Evolutionary conservation across 176 grass and related monocot genomes (phyloP).

Genomic region (Oryza punctata): DNA sequence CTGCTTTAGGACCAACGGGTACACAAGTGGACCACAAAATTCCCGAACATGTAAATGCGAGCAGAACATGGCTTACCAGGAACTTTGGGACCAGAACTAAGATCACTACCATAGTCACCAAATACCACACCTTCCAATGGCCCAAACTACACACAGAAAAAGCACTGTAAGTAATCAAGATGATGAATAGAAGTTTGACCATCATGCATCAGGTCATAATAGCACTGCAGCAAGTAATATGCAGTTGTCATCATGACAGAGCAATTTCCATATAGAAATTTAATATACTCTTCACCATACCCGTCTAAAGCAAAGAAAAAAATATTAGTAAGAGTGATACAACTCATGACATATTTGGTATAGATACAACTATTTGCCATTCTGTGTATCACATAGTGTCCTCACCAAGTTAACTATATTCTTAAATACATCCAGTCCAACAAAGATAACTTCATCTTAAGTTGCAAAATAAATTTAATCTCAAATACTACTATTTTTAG

Average conservation of each 20-base stretch:
- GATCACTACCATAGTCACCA: constrained; percentile 88
- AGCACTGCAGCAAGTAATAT: background rate
- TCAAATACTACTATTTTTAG: background rate
- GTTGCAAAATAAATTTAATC: background rate
- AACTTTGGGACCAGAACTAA: constrained; percentile 81
- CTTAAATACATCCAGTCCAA: background rate
- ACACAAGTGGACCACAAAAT: constrained; percentile 11
- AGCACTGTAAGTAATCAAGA: constrained; percentile 14
- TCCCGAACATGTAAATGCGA: background rate
- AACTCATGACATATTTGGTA: background rate
- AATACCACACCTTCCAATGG: constrained; percentile 91
- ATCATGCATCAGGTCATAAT: constrained; percentile 16
- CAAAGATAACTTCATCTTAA: background rate
- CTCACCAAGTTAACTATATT: constrained; percentile 25
- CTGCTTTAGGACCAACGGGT: background rate
- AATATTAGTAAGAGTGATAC: background rate
- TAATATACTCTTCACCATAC: background rate
- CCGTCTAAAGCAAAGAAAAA: background rate
- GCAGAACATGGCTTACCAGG: constrained; percentile 63
- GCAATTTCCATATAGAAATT: background rate
- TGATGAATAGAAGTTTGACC: constrained; percentile 14
- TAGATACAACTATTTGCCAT: background rate
- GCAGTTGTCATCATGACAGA: background rate
- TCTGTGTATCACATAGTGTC: background rate
- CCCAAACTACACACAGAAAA: constrained; percentile 59